Conservation (phyloP, 2,329 filamentous ascomycete species). For the Aspergillus aculeatus region DNA sequence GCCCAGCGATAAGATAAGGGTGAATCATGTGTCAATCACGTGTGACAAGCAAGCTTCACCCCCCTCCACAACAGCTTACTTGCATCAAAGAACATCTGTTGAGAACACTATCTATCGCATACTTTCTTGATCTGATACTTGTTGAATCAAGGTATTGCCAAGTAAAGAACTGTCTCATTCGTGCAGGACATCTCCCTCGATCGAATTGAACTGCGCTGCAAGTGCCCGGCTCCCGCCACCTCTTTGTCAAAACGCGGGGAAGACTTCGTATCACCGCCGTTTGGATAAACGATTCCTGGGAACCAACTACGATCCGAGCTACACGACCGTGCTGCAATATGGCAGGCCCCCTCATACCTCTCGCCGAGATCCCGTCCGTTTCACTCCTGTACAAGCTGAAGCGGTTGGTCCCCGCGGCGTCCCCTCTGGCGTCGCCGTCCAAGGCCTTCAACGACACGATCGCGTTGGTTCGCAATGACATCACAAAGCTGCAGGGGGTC, state of each 20-base stretch:
- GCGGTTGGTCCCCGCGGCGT: slow-evolving; percentile 44
- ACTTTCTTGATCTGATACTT: neutral
- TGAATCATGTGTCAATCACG: neutral
- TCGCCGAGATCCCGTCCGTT: slow-evolving; percentile 43
- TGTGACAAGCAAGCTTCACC: neutral
- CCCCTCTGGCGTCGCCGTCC: slow-evolving; percentile 42
- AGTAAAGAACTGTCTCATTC: neutral
- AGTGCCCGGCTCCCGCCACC: neutral
- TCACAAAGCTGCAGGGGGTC: slow-evolving; percentile 68
- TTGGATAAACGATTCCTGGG: neutral
- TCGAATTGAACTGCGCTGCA: neutral
- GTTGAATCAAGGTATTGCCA: neutral
- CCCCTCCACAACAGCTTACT: neutral
- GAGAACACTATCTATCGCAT: neutral
- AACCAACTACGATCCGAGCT: no score
- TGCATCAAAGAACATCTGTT: neutral
- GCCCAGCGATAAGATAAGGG: neutral
- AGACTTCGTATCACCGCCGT: neutral
- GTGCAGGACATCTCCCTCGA: neutral
- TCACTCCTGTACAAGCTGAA: slow-evolving; percentile 63
- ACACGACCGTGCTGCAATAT: slow-evolving; percentile 13
- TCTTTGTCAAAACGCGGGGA: neutral
- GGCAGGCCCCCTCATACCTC: slow-evolving; percentile 20
- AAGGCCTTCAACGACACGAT: slow-evolving; percentile 55
- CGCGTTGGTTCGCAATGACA: slow-evolving; percentile 70